Evolutionary conservation across 306 rosid genomes (phyloP), one percentile per base, ranked within the genome.

Genomic region (Malus fusca): DNA sequence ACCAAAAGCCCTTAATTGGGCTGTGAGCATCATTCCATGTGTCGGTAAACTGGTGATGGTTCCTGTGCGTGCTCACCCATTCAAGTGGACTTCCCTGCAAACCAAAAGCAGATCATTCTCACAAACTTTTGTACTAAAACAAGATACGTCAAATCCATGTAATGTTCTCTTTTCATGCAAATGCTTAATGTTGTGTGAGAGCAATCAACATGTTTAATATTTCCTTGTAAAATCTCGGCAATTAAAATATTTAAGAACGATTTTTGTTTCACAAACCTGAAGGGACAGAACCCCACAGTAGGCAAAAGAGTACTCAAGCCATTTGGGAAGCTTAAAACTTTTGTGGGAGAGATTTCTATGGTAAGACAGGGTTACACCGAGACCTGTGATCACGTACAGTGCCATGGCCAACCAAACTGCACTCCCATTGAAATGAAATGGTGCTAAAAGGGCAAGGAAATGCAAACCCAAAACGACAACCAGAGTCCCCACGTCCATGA

Each of bases 51-150:
- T 91, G 97, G 78, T 93, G 98, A 26, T 93, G 97, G 72, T 71
- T 82, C 75, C 98, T 91, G 75, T 93, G 97, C 5, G 92, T 85
- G 83, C 98, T 93, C 23, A 93, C 98, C 97, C 98, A 93, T 66
- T 91, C 96, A 31, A 91, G 84, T 42, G 98, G 98, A 71, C 82
- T 93, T 23, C 97, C 96, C 97, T 93, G 66, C 84, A 83, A 18
- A 26, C 4, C 71, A 59, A 48, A 75, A 40, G 66, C 43, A 14
- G 44, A 42, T 8, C 44, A 42, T 42, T 10, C 44, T 51, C 4
- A n/a, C 22, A 8, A 51, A 18, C 19, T 58, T n/a, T 53, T 56
- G 11, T 18, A 18, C 9, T 37, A 48, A 12, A 46, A 46, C 15
- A 46, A 37, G 42, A 37, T 35, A 35, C 40, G 40, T 37, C 42